Conservation (phyloP, 176 grass and related monocot species). For the Bolboschoenus planiculmis region DNA sequence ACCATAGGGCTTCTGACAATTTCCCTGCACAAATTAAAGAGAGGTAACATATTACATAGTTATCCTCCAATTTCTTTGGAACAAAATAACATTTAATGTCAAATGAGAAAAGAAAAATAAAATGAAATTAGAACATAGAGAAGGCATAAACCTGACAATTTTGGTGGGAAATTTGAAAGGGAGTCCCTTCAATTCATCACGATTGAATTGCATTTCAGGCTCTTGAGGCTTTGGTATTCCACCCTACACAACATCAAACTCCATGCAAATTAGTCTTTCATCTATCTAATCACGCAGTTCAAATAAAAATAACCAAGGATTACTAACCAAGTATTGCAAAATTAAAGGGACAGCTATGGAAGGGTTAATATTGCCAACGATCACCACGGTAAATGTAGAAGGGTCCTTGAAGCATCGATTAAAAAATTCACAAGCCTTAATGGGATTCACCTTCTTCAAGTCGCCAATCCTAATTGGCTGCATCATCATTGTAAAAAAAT, state of each 20-base stretch:
- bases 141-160: conserved; percentile 68
- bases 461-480: conserved; percentile 97
- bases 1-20: conserved; percentile 95
- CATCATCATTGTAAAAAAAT: conserved; percentile 27
- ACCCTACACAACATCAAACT: conserved; percentile 46
- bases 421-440: conserved; percentile 93
- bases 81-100: conserved; percentile 10
- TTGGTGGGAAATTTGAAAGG: conserved; percentile 91
- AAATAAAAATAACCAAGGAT: conserved; percentile 58
- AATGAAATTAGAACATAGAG: conserved; percentile 13
- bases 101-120: conserved; percentile 22
- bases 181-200: conserved; percentile 93
- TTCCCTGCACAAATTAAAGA: conserved; percentile 54
- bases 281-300: conserved; percentile 5
- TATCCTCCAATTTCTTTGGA: conserved; percentile 7
- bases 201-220: conserved; percentile 60
- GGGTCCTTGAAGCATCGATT: conserved; percentile 85
- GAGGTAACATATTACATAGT: conserved; percentile 16
- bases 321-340: conserved; percentile 88
- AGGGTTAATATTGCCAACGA: conserved; percentile 90
- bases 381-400: conserved; percentile 80
- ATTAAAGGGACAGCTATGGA: conserved; percentile 67
- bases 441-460: conserved; percentile 93
- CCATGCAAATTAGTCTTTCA: conserved; percentile 27
- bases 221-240: conserved; percentile 74